A percentile compares a stretch with the other conserved stretches of the same genome.
phyloP scores from a whole-genome alignment of 1,139 yeast species.

The Meyerozyma guilliermondii region DNA sequence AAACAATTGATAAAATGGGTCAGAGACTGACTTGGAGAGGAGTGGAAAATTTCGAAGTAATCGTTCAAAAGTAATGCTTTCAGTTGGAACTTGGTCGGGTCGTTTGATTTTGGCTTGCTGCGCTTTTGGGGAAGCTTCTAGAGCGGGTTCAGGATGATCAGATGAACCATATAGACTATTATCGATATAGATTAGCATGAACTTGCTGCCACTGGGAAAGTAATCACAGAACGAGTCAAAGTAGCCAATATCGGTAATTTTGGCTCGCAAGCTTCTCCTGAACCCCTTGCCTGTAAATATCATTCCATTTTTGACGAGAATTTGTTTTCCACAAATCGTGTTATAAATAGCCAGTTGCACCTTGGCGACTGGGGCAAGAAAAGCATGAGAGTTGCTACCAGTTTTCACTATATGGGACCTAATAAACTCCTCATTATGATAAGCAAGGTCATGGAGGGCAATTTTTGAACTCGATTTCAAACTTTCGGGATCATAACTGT shows the following conservation, averaged over 20 bases:
- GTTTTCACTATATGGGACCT: constrained; percentile 61
- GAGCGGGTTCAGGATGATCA: constrained; percentile 6
- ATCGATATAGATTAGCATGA: constrained; percentile 50
- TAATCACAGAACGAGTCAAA: constrained; percentile 43
- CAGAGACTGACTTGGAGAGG: constrained; percentile 43
- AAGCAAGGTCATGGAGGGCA: constrained; percentile 53
- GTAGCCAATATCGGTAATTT: constrained; percentile 38
- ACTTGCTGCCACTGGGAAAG: constrained; percentile 44
- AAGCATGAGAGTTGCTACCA: constrained; percentile 22
- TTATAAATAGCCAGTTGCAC: constrained; percentile 42
- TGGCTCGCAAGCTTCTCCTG: constrained; percentile 39
- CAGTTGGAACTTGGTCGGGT: constrained; percentile 2
- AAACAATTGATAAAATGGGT: constrained; percentile 37
- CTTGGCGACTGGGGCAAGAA: constrained; percentile 37
- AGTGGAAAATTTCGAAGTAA: constrained; percentile 44
- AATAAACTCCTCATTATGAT: constrained; percentile 57
- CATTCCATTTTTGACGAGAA: constrained; percentile 51
- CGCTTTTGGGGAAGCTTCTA: neutral
- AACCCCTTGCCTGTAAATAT: constrained; percentile 58
- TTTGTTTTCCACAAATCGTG: constrained; percentile 57
- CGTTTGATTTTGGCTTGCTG: neutral
- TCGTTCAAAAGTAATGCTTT: constrained; percentile 20
- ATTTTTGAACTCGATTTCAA: constrained; percentile 22
- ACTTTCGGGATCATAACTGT: constrained; percentile 47
- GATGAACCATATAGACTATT: constrained; percentile 41